phyloP scores from a whole-genome alignment of 768 basidiomycete genomes.

The Coprinopsis marcescibilis region DNA sequence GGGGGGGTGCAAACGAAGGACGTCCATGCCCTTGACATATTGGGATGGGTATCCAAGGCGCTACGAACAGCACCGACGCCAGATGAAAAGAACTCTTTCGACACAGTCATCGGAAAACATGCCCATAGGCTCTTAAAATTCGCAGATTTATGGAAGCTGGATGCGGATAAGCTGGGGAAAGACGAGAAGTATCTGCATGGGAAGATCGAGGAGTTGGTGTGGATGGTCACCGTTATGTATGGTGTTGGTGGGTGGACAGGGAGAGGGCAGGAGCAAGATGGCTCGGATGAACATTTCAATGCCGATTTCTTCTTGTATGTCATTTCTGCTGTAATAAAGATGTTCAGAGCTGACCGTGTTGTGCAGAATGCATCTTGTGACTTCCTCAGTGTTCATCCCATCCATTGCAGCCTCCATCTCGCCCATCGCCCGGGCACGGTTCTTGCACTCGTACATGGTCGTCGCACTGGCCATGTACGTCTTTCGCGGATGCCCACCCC shows the following conservation, averaged over 20 bases:
- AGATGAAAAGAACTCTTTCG: slow-evolving; percentile 21
- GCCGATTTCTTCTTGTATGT: slow-evolving; percentile 60
- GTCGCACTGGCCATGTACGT: slow-evolving; percentile 49
- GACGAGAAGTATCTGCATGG: slow-evolving; percentile 25
- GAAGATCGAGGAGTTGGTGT: slow-evolving; percentile 61
- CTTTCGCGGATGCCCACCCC: slow-evolving; percentile 45
- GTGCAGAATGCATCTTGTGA: slow-evolving; percentile 58
- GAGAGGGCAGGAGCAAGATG: slow-evolving; percentile 20
- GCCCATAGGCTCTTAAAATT: slow-evolving; percentile 37
- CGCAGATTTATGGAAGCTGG: slow-evolving; percentile 38
- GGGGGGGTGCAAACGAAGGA: slow-evolving; percentile 9
- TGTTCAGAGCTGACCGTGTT: neutral
- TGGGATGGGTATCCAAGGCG: slow-evolving; percentile 52
- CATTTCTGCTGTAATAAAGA: neutral
- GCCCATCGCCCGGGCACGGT: slow-evolving; percentile 37
- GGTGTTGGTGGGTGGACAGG: slow-evolving; percentile 47
- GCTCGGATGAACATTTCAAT: slow-evolving; percentile 30
- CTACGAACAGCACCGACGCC: slow-evolving; percentile 19
- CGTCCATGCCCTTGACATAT: slow-evolving; percentile 45
- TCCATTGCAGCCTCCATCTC: slow-evolving; percentile 38
- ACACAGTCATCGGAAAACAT: slow-evolving; percentile 28
- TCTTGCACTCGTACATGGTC: slow-evolving; percentile 58
- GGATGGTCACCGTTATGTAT: slow-evolving; percentile 51
- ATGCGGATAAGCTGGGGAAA: slow-evolving; percentile 28
- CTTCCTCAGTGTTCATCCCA: slow-evolving; percentile 57